These are phyloP conservation scores for Rhododendron vialii DNA, from an alignment of 148 eudicot species.

Conservation along the genomic window DNA sequence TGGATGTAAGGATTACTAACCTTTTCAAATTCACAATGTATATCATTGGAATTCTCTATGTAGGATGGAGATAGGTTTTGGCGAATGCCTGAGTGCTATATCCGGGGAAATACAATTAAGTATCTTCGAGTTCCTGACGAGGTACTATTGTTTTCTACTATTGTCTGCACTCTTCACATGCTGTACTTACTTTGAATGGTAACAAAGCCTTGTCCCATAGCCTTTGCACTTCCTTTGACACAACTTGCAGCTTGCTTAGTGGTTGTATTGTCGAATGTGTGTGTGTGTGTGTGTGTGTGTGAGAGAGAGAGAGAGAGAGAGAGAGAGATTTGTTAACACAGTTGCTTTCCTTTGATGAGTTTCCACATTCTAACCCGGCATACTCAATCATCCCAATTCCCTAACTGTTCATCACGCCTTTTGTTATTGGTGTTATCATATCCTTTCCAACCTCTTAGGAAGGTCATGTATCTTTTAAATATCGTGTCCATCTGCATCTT, in stretches of 20 bases:
- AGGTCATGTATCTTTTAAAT: not conserved
- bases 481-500: not conserved
- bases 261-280: not conserved
- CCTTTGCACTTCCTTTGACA: not conserved
- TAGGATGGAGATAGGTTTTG: conserved; percentile 96
- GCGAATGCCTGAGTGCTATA: conserved; percentile 95
- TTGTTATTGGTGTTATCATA: not conserved
- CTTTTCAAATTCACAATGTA: not conserved
- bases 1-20: not conserved
- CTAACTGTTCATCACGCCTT: not conserved
- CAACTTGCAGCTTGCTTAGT: not conserved
- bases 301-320: no score
- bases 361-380: not conserved
- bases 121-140: conserved; percentile 59
- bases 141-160: conserved; percentile 23
- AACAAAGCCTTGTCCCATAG: not conserved
- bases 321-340: no score
- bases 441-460: not conserved
- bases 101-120: conserved; percentile 89
- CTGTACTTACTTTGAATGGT: no score
- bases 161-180: not conserved
- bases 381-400: not conserved
- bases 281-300: not conserved
- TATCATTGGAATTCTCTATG: conserved; percentile 6
- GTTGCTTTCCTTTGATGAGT: not conserved